These are phyloP conservation scores for Fonsecaea pedrosoi DNA, from an alignment of 2,329 filamentous ascomycete species.

Conservation along the genomic window DNA sequence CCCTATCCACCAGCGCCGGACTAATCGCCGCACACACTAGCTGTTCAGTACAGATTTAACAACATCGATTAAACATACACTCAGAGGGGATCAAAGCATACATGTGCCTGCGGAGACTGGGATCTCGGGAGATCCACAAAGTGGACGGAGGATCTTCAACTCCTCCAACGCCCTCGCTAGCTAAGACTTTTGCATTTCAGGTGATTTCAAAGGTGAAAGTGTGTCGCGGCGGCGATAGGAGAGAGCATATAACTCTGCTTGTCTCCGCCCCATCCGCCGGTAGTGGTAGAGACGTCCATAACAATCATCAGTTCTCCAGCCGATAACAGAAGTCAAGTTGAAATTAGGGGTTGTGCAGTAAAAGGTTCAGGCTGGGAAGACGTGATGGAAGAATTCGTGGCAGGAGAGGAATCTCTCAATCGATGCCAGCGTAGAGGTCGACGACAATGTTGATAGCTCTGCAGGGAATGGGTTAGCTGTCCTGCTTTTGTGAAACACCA, in stretches of 20 bases:
- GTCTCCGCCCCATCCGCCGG: background rate
- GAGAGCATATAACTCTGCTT: background rate
- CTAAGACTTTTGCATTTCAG: background rate
- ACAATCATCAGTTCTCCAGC: background rate
- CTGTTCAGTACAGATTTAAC: background rate
- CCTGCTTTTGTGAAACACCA: background rate
- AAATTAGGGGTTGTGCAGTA: background rate
- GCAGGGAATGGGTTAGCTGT: slow-evolving; percentile 16
- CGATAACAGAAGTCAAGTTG: background rate
- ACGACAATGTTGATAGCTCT: slow-evolving; percentile 88
- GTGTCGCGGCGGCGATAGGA: background rate
- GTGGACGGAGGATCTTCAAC: background rate
- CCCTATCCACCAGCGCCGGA: background rate
- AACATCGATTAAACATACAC: background rate
- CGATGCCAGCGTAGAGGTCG: slow-evolving; percentile 78
- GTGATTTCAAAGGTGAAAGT: background rate
- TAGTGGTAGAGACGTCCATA: background rate
- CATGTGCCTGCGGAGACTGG: background rate
- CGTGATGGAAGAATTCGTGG: background rate
- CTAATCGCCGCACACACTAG: background rate
- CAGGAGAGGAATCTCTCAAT: slow-evolving; percentile 47
- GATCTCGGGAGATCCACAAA: background rate
- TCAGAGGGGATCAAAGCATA: background rate
- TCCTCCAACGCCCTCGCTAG: slow-evolving; percentile 30
- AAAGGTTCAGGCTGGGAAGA: background rate